Percentiles rank a stretch among this genome's conserved stretches.
phyloP scores from a whole-genome alignment of 305 asterid genomes.

The Galium porrigens region DNA sequence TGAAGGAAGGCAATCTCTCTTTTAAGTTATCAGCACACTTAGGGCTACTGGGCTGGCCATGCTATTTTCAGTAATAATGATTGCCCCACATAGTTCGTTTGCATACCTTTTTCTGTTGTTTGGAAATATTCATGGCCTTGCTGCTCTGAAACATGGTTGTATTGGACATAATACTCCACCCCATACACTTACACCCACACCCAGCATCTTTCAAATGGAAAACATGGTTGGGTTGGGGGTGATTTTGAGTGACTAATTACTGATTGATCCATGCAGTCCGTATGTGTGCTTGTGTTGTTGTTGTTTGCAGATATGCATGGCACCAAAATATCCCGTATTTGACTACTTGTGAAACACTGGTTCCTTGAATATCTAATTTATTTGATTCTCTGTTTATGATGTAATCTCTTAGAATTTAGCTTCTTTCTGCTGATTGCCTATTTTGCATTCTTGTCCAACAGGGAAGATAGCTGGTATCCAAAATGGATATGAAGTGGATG shows the following conservation, averaged over 20 bases:
- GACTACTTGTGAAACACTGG: background rate
- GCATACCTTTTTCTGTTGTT: background rate
- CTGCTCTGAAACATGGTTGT: background rate
- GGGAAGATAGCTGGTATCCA: conserved; percentile 35
- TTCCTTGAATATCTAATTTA: background rate
- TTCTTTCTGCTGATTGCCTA: background rate
- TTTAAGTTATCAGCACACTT: background rate
- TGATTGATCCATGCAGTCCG: background rate
- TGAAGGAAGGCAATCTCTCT: background rate
- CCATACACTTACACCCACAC: background rate
- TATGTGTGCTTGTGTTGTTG: background rate
- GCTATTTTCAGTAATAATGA: background rate
- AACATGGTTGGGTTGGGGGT: background rate
- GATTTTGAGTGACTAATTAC: background rate
- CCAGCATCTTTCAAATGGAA: background rate
- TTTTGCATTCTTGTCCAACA: conserved; percentile 20
- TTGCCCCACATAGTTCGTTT: background rate
- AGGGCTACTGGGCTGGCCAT: background rate
- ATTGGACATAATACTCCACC: too few relatives aligned
- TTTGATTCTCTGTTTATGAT: background rate
- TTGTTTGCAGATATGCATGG: background rate
- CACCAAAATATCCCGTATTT: background rate
- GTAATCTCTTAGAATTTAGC: background rate
- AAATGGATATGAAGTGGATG: conserved; percentile 51
- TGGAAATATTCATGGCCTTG: background rate